Conservation (phyloP, 2,329 filamentous ascomycete species). For the Aspergillus oerlinghausenensis region DNA sequence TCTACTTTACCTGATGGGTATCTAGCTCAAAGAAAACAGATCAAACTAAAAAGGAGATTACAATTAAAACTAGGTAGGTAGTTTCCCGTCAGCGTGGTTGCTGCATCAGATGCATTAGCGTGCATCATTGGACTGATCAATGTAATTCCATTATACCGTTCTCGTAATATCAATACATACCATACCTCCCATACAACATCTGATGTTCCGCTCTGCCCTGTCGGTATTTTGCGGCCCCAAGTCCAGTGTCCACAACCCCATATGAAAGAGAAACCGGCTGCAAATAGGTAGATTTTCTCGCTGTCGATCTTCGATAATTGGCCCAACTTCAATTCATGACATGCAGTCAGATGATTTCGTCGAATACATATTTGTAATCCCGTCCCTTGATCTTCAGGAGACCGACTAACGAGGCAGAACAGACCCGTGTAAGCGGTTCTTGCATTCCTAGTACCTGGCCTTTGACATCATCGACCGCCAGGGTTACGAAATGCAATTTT, state of each 20-base stretch:
- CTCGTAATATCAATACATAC: conserved; percentile 4
- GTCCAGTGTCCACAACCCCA: background rate
- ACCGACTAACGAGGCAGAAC: conserved; percentile 1
- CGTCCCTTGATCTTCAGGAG: conserved; percentile 23
- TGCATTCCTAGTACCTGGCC: background rate
- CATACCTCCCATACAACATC: conserved; percentile 1
- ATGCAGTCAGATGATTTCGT: background rate
- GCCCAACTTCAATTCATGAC: background rate
- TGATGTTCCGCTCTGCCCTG: background rate
- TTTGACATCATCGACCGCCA: background rate
- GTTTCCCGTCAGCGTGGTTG: conserved; percentile 18
- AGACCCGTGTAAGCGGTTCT: background rate
- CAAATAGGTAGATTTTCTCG: background rate
- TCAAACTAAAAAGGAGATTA: background rate
- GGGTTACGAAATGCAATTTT: background rate
- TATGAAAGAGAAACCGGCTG: background rate
- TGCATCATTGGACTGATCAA: conserved; percentile 1
- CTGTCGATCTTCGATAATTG: background rate
- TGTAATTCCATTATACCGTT: conserved; percentile 8
- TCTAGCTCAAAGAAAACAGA: background rate
- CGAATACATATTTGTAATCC: background rate
- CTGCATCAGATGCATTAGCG: conserved; percentile 15
- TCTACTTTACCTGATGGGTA: background rate
- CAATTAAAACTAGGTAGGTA: background rate
- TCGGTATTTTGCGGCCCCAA: background rate